Evolutionary conservation across 441 rosid species (phyloP).

Genomic region (Theobroma grandiflorum): DNA sequence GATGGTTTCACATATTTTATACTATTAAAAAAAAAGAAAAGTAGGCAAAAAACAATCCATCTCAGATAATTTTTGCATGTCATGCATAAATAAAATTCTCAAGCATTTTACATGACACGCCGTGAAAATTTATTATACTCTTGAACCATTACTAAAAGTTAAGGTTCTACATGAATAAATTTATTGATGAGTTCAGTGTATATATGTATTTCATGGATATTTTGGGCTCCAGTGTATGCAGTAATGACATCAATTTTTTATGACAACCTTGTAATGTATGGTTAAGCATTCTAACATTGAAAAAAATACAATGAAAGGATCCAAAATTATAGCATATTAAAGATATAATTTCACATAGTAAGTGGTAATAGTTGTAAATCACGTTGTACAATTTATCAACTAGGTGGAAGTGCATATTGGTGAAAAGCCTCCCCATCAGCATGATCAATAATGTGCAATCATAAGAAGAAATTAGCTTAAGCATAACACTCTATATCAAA

Average conservation of each 20-base stretch:
- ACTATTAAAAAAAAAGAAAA: neutral
- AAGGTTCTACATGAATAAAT: neutral
- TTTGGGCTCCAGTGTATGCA: neutral
- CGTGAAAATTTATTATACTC: neutral
- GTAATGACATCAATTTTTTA: neutral
- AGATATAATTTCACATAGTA: neutral
- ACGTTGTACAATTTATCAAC: neutral
- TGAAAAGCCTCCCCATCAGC: neutral
- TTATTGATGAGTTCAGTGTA: neutral
- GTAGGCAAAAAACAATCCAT: neutral
- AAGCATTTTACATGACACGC: neutral
- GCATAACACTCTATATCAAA: neutral
- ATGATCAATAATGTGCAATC: neutral
- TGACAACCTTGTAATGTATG: neutral
- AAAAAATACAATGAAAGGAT: conserved; percentile 12
- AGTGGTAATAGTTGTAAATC: neutral
- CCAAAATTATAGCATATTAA: neutral
- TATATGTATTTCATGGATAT: neutral
- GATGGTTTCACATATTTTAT: neutral
- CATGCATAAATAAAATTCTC: neutral
- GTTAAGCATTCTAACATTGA: neutral
- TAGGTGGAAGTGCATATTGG: neutral
- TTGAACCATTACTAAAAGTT: neutral
- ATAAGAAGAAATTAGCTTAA: neutral
- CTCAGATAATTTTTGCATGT: neutral